Conservation (phyloP, 2,329 filamentous ascomycete species). For the Coleophoma eucalyptorum region DNA sequence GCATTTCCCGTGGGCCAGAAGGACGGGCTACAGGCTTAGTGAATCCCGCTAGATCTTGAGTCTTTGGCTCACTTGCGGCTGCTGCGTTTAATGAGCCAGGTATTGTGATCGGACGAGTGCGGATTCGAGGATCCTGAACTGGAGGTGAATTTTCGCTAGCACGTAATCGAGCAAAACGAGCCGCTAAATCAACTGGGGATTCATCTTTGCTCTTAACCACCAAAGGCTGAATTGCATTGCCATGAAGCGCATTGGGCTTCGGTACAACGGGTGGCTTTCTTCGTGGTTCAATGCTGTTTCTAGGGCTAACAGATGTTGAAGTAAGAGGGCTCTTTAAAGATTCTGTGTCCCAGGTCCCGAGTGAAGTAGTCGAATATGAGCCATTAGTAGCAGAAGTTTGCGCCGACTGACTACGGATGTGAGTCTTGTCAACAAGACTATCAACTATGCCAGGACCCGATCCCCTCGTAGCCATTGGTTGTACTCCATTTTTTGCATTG, state of each 20-base stretch:
- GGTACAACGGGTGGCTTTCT: conserved; percentile 48
- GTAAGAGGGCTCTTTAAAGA: no score
- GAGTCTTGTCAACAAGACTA: conserved; percentile 6
- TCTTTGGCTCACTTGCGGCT: not conserved
- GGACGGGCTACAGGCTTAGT: conserved; percentile 8
- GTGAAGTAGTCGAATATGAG: not conserved
- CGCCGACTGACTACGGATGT: conserved; percentile 10
- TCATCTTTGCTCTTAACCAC: conserved; percentile 18
- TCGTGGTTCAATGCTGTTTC: conserved; percentile 33
- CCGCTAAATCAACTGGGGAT: conserved; percentile 44
- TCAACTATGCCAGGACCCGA: conserved; percentile 1
- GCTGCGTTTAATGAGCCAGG: conserved; percentile 22
- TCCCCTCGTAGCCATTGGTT: conserved; percentile 4
- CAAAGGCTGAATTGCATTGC: conserved; percentile 47
- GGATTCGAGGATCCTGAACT: conserved; percentile 49
- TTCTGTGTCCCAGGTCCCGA: not conserved
- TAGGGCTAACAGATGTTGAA: not conserved
- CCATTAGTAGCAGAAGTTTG: conserved; percentile 3
- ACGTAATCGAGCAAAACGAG: conserved; percentile 55
- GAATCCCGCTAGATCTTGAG: not conserved
- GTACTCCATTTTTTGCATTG: conserved; percentile 57
- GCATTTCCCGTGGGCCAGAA: conserved; percentile 24
- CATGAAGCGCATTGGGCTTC: conserved; percentile 65
- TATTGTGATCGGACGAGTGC: conserved; percentile 42
- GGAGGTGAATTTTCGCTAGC: conserved; percentile 30